A percentile compares a stretch with the other conserved stretches of the same genome.
phyloP scores from a whole-genome alignment of 331 rosid genomes.

The Arachis monticola region DNA sequence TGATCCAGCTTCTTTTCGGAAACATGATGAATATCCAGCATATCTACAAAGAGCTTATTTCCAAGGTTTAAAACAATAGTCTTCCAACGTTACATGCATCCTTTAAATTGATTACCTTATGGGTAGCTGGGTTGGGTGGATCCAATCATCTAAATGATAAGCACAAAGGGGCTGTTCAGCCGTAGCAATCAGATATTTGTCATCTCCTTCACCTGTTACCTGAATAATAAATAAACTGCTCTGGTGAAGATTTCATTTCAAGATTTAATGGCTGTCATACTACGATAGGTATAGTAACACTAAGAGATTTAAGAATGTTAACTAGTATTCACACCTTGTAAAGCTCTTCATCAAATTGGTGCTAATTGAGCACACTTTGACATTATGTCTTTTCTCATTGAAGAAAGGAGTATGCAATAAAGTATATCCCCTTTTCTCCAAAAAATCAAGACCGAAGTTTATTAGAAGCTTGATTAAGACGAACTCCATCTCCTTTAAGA shows the following conservation, averaged over 20 bases:
- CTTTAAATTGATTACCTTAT: constrained; percentile 55
- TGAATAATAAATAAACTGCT: constrained; percentile 27
- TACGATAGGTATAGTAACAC: not conserved
- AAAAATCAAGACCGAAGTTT: constrained; percentile 82
- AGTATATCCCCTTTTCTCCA: constrained; percentile 77
- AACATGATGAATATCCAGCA: constrained; percentile 96
- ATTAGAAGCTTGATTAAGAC: constrained; percentile 91
- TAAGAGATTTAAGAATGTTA: constrained; percentile 17
- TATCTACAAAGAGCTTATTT: constrained; percentile 54
- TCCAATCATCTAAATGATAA: constrained; percentile 90
- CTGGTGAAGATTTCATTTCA: not conserved
- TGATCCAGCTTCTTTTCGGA: constrained; percentile 97
- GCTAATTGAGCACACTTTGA: constrained; percentile 97
- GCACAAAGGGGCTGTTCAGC: constrained; percentile 97
- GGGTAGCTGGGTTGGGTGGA: constrained; percentile 90
- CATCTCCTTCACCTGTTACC: constrained; percentile 99
- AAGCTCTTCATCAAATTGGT: constrained; percentile 95
- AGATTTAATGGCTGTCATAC: not conserved
- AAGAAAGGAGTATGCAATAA: constrained; percentile 89
- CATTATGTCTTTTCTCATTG: constrained; percentile 93
- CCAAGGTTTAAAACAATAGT: constrained; percentile 5
- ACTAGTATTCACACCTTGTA: constrained; percentile 63
- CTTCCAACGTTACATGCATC: constrained; percentile 5
- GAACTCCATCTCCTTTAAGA: constrained; percentile 92
- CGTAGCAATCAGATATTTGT: constrained; percentile 96